Conservation (phyloP, 1,284 basidiomycete genomes). For the Ceratobasidium sp. region DNA sequence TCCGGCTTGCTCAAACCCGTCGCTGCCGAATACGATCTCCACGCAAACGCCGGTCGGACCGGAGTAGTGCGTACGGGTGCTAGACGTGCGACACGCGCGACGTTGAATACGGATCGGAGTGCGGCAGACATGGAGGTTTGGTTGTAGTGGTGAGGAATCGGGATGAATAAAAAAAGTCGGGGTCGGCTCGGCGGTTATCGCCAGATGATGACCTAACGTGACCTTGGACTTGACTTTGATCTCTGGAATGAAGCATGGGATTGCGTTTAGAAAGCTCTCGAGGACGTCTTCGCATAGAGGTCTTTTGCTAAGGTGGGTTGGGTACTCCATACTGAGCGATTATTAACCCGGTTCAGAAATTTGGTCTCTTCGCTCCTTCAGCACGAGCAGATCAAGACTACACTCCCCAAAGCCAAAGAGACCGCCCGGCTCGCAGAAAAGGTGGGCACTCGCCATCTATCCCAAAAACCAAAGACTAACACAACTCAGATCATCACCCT, state of each 20-base stretch:
- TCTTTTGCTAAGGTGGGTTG: conserved; percentile 82
- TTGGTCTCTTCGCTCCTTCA: conserved; percentile 94
- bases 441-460: conserved; percentile 61
- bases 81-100: conserved; percentile 35
- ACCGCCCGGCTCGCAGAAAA: conserved; percentile 93
- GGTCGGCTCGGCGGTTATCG: conserved; percentile 17
- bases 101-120: conserved; percentile 45
- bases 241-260: conserved; percentile 85
- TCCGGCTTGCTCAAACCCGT: conserved; percentile 79
- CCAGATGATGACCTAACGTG: conserved; percentile 36
- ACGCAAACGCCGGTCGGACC: conserved; percentile 24
- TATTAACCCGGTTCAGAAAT: conserved; percentile 69
- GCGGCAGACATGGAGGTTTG: conserved; percentile 43
- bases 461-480: conserved; percentile 4
- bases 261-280: conserved; percentile 89
- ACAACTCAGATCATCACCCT: conserved; percentile 81
- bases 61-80: conserved; percentile 20
- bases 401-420: conserved; percentile 95
- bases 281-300: conserved; percentile 87
- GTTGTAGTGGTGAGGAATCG: conserved; percentile 32
- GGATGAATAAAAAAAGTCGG: too few species aligned
- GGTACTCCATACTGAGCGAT: conserved; percentile 8
- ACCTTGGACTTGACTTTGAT: not conserved
- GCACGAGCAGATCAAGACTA: conserved; percentile 97
- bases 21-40: conserved; percentile 77